Base-by-base conservation (phyloP, 495 filamentous ascomycete genomes). In the Bathelium albidoporum region DNA sequence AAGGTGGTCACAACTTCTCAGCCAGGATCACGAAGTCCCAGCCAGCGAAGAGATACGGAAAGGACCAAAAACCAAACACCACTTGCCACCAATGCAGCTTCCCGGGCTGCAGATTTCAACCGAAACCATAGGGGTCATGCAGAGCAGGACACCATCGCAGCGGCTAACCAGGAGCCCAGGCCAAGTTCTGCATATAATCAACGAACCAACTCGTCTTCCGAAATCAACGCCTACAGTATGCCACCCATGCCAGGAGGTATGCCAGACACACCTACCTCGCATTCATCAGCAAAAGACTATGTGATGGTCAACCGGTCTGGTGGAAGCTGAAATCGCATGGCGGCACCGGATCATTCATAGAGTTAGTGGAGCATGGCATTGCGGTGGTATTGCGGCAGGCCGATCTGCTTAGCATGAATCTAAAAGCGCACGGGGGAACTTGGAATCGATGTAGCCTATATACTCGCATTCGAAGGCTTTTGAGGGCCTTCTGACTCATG, bases 1-100 rank as follows among this genome's bases (percentile, higher is more conserved):
- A 87, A 89, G 74, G 63, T 68, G 32, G 74, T 62, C 20, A 65
- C 62, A 22, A 63, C 31, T 29, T 69, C 68, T 14, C 65, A 65
- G 16, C 22, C 59, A 22, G 59, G 31, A 16, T 36, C 31, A n/a
- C 58, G 32, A 36, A 60, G 58, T 16, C 58, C 31, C 66, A 61
- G 28, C 16, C 65, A n/a, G 36, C 61, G n/a, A 29, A 49, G 29
- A 26, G 31, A 32, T 18, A 26, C n/a, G 1, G 62, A 36, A n/a
- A 36, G 58, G 12, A n/a, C 4, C 10, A 12, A 34, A n/a, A 28
- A 60, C 7, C 28, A 55, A 55, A 26, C 44, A 28, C 31, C 59
- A 58, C 49, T 62, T 55, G 67, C 64, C 53, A 45, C 39, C 14
- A 22, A 58, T 28, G 60, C 45, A 20, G 64, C 64, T 11, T 20